Conservation (phyloP, 768 basidiomycete species). For the Trametes elegans region DNA sequence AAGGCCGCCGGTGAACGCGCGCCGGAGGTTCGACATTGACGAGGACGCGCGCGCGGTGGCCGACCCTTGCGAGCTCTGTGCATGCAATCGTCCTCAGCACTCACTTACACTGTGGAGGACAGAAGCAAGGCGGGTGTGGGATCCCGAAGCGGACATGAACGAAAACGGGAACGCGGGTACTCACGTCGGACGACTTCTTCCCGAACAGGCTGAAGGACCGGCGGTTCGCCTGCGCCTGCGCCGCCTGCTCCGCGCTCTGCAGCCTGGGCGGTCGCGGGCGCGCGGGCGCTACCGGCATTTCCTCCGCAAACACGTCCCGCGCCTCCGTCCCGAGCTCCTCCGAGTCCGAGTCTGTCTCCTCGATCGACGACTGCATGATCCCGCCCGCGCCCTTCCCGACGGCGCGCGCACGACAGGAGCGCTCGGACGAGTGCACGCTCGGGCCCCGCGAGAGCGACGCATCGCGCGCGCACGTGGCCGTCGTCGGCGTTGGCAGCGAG, state of each 20-base stretch:
- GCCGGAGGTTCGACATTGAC: conserved; percentile 45
- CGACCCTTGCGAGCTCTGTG: conserved; percentile 2
- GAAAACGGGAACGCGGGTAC: background rate
- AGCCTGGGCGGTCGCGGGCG: conserved; percentile 1
- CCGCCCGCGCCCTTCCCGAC: background rate
- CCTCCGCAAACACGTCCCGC: background rate
- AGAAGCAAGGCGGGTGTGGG: too few relatives aligned
- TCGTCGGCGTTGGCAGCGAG: conserved; percentile 25
- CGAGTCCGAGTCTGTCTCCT: conserved; percentile 10
- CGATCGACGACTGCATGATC: conserved; percentile 10
- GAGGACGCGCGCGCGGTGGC: conserved; percentile 27
- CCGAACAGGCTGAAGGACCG: conserved; percentile 32
- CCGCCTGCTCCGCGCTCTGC: conserved; percentile 13
- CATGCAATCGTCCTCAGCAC: too few relatives aligned
- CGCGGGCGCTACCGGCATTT: background rate
- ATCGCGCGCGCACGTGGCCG: conserved; percentile 11
- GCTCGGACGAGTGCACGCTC: conserved; percentile 11
- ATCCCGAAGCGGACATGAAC: too few relatives aligned
- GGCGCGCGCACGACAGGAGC: background rate
- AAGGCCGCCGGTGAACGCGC: conserved; percentile 40
- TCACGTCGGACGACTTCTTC: conserved; percentile 18
- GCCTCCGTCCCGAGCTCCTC: conserved; percentile 3
- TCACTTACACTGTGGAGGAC: too few relatives aligned
- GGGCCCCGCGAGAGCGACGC: conserved; percentile 14
- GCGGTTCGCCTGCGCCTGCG: conserved; percentile 24